Base-by-base conservation (phyloP, 176 grass and related monocot genomes). In the Ananas comosus region DNA sequence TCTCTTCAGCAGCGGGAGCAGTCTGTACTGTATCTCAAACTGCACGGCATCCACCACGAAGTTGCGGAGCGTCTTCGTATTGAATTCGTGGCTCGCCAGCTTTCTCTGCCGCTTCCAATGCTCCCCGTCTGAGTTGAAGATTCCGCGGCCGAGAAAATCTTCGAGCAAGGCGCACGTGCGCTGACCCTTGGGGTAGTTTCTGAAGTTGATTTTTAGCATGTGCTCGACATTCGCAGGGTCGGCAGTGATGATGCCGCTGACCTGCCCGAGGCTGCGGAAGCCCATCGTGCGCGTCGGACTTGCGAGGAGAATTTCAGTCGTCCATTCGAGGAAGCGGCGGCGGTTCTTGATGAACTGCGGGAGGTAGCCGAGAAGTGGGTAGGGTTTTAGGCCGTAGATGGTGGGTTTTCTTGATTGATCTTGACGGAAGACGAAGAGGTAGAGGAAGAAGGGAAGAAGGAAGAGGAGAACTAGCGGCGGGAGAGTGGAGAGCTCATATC, bases 311-410 rank as follows among this genome's bases (percentile, higher is more conserved):
- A 97, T 86, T 70, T 97, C 74, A 7, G 93, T 85, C 65, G 83
- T 84, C 93, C 93, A 97, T 77, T 97, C 93, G 64, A 83, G 81
- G 74, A 97, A 84, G 82, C 92, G 92, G 51, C 84, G 81, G 75
- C 87, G 87, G 64, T 97, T 74, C 0, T 29, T 29, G 64, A 28
- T 1, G 12, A 23, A 6, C 21, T 28, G 64, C 23, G 13, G 13
- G 4, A 42, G 33, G 33, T 42, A 42, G 33, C 33, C 33, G 5
- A 42, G 33, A 42, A 42, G 33, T 42, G 33, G 33, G 33, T 42
- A 42, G 33, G 33, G 33, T 42, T 42, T 42, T 42, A 42, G 33
- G 33, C 33, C 33, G 33, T 42, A 42, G 33, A 42, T 42, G 33
- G 33, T 42, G 33, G 33, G 33, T 42, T 42, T 42, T 42, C 33